These are phyloP conservation scores for Cercospora sp. DNA, from an alignment of 2,329 filamentous ascomycete species.

Conservation along the genomic window DNA sequence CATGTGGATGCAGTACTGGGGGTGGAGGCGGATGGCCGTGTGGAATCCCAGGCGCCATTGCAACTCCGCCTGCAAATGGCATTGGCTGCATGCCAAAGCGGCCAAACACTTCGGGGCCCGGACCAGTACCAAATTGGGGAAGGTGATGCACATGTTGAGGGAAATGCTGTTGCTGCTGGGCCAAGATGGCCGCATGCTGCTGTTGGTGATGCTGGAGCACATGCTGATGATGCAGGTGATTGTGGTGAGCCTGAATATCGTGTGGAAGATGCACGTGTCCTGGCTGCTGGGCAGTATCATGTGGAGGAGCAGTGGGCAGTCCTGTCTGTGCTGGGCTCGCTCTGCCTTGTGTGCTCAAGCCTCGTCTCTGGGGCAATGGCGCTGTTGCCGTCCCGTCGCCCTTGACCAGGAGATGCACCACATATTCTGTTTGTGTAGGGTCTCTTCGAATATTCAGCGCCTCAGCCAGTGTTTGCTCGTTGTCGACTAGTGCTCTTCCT, in stretches of 20 bases:
- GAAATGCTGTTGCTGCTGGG: conserved; percentile 18
- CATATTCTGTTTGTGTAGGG: conserved; percentile 40
- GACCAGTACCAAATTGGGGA: background rate
- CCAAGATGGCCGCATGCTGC: conserved; percentile 3
- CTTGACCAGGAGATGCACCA: conserved; percentile 39
- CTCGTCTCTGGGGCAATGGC: conserved; percentile 19
- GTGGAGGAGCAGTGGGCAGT: conserved; percentile 7
- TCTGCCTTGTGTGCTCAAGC: conserved; percentile 15
- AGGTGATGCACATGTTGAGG: conserved; percentile 15
- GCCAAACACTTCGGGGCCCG: conserved; percentile 1
- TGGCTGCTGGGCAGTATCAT: conserved; percentile 11
- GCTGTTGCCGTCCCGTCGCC: conserved; percentile 24
- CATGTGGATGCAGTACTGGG: background rate
- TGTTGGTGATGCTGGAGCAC: conserved; percentile 16
- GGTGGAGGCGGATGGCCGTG: background rate
- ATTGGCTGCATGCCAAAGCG: conserved; percentile 19
- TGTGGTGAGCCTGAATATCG: conserved; percentile 4
- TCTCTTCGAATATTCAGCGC: conserved; percentile 55
- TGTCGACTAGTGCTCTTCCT: conserved; percentile 54
- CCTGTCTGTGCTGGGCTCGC: conserved; percentile 18
- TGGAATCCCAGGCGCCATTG: background rate
- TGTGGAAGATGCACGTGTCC: background rate
- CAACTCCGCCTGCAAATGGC: conserved; percentile 12
- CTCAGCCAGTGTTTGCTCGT: conserved; percentile 50
- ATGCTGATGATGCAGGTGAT: conserved; percentile 9